A percentile compares a stretch with the other conserved stretches of the same genome.
Conservation (phyloP, 108 stramenopile genomes). For the Cylindrotheca fusiformis region DNA sequence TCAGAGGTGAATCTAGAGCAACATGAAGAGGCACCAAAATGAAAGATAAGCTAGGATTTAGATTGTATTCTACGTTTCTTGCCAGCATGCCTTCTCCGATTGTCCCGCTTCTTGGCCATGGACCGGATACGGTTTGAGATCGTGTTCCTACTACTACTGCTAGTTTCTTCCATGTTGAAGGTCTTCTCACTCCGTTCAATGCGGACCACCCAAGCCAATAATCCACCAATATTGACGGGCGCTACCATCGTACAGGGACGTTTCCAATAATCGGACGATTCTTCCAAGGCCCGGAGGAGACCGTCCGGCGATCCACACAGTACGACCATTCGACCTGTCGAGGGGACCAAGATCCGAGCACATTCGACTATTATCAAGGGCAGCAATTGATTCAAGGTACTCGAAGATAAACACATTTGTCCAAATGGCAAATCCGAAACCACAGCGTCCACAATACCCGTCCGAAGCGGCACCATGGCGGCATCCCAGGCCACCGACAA, state of each 20-base stretch:
- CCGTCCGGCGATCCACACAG: constrained; percentile 39
- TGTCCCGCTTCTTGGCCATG: constrained; percentile 15
- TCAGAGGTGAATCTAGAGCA: no score
- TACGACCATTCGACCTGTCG: constrained; percentile 42
- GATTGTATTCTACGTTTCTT: not conserved
- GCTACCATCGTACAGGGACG: constrained; percentile 44
- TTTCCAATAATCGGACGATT: constrained; percentile 13
- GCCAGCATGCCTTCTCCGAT: not conserved
- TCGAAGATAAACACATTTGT: constrained; percentile 44
- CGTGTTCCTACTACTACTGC: constrained; percentile 2
- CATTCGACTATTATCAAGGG: constrained; percentile 51
- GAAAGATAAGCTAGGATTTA: no score
- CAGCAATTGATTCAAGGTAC: constrained; percentile 39
- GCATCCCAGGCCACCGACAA: constrained; percentile 54
- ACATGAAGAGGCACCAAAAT: no score
- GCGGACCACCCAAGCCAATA: constrained; percentile 53
- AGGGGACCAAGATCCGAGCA: constrained; percentile 44
- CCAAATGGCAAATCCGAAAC: constrained; percentile 75
- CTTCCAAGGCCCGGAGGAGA: constrained; percentile 1
- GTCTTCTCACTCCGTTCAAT: constrained; percentile 18
- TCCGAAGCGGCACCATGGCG: constrained; percentile 47
- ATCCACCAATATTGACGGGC: constrained; percentile 65
- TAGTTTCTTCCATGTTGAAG: constrained; percentile 1
- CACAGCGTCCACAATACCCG: constrained; percentile 45
- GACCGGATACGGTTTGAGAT: constrained; percentile 20